Conservation (phyloP, 23 red algal genomes). For the Cyanidium caldarium region DNA sequence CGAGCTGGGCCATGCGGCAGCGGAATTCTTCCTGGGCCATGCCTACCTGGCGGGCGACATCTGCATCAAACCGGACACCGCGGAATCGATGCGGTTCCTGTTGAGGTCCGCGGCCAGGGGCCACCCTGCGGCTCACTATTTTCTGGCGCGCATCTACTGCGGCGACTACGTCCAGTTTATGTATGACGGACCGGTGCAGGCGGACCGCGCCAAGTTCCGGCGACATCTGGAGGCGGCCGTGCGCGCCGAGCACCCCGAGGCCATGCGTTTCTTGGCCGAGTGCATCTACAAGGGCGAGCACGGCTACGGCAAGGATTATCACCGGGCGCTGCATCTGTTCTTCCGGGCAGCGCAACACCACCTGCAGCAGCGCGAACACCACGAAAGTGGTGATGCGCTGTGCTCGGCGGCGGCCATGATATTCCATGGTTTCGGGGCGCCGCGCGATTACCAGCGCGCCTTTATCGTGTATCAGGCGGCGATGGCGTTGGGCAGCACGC, state of each 20-base stretch:
- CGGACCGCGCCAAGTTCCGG: constrained; percentile 16
- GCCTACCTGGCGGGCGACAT: constrained; percentile 26
- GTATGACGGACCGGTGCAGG: constrained; percentile 24
- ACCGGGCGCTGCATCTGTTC: constrained; percentile 29
- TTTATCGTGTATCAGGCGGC: constrained; percentile 47
- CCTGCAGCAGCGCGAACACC: neutral
- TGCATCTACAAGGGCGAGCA: constrained; percentile 31
- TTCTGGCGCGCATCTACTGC: constrained; percentile 40
- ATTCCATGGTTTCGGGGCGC: constrained; percentile 42
- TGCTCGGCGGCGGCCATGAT: constrained; percentile 53
- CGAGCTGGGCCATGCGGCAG: constrained; percentile 38
- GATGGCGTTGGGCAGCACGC: constrained; percentile 15
- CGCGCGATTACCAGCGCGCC: constrained; percentile 18
- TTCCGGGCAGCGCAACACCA: constrained; percentile 10
- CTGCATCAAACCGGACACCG: constrained; percentile 12
- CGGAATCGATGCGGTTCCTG: constrained; percentile 14
- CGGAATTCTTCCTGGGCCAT: constrained; percentile 43
- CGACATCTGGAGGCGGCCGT: constrained; percentile 22
- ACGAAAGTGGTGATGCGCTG: constrained; percentile 21
- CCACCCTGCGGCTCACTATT: constrained; percentile 37
- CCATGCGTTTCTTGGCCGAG: constrained; percentile 32
- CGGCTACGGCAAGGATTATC: constrained; percentile 23
- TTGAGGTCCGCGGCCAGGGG: constrained; percentile 25
- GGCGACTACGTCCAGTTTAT: neutral
- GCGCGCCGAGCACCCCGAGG: constrained; percentile 21